Percentiles rank a stretch among this genome's conserved stretches.
These are phyloP conservation scores for Diaporthe citri DNA, from an alignment of 2,329 filamentous ascomycete genomes.

Conservation along the genomic window DNA sequence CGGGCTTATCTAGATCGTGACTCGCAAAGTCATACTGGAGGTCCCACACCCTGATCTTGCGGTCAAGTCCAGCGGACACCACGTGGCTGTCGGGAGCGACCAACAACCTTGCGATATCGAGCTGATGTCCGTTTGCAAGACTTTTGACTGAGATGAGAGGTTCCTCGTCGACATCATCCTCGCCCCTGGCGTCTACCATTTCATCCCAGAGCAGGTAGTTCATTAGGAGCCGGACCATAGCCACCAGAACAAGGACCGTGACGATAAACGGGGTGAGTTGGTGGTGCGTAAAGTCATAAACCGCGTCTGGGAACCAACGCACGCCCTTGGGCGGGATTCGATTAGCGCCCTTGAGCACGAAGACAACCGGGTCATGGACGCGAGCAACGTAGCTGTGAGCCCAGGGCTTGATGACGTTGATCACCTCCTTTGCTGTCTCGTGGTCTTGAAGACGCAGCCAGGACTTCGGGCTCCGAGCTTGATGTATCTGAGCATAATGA, in stretches of 20 bases:
- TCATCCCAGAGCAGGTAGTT: conserved; percentile 81
- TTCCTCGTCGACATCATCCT: conserved; percentile 60
- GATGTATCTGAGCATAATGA: conserved; percentile 73
- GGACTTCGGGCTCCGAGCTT: conserved; percentile 80
- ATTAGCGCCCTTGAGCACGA: conserved; percentile 77
- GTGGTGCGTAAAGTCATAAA: conserved; percentile 77
- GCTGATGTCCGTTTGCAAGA: conserved; percentile 71
- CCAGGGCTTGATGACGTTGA: conserved; percentile 79
- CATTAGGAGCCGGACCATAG: conserved; percentile 77
- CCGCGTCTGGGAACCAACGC: conserved; percentile 65
- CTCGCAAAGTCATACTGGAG: conserved; percentile 59
- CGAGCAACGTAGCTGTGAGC: conserved; percentile 79
- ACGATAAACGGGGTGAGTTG: conserved; percentile 71
- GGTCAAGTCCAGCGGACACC: conserved; percentile 78
- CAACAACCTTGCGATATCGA: conserved; percentile 77
- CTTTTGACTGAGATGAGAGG: conserved; percentile 71
- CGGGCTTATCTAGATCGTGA: conserved; percentile 57
- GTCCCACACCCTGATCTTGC: conserved; percentile 76
- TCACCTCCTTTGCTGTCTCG: conserved; percentile 81
- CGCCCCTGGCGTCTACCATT: conserved; percentile 58
- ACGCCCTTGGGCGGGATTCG: conserved; percentile 67
- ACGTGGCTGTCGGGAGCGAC: conserved; percentile 74
- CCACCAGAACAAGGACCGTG: conserved; percentile 72
- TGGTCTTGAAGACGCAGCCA: conserved; percentile 85
- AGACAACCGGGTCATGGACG: conserved; percentile 80